phyloP scores from a whole-genome alignment of 495 filamentous ascomycete genomes.

The Aspergillus olivimuriae region DNA sequence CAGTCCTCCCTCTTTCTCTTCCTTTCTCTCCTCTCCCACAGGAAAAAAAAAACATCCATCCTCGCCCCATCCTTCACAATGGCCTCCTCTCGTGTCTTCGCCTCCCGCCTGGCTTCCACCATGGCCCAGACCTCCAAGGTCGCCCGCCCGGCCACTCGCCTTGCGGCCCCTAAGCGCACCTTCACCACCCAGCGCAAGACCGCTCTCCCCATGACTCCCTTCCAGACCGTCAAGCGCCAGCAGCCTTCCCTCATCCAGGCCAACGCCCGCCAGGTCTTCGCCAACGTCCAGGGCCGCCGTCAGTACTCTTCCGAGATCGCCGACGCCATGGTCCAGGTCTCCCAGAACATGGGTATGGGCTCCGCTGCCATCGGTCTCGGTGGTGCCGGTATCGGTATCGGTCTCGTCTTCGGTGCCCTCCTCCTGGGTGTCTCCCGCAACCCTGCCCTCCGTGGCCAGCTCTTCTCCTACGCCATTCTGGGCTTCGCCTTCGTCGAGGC shows the following conservation, averaged over 20 bases:
- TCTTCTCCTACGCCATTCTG: conserved; percentile 90
- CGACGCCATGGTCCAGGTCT: conserved; percentile 78
- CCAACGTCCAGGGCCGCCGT: conserved; percentile 51
- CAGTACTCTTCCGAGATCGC: conserved; percentile 78
- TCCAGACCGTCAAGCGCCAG: conserved; percentile 62
- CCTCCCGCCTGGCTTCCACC: conserved; percentile 65
- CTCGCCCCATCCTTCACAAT: conserved; percentile 53
- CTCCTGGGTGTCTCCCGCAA: conserved; percentile 81
- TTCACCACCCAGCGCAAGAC: conserved; percentile 45
- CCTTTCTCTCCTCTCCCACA: conserved; percentile 26
- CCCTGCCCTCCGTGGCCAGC: conserved; percentile 81
- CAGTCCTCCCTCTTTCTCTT: conserved; percentile 7
- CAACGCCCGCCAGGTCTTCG: conserved; percentile 60
- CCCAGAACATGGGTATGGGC: conserved; percentile 83
- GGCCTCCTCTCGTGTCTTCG: conserved; percentile 66
- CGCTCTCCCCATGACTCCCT: conserved; percentile 32
- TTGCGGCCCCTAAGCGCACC: conserved; percentile 63
- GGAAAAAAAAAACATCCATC: conserved; percentile 19
- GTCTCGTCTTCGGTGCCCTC: conserved; percentile 83
- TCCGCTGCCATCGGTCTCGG: conserved; percentile 81
- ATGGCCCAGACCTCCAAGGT: conserved; percentile 66
- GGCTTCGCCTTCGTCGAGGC: conserved; percentile 92
- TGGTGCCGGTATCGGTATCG: conserved; percentile 90
- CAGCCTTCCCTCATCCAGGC: conserved; percentile 54
- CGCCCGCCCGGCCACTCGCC: conserved; percentile 60